A percentile compares a stretch with the other conserved stretches of the same genome.
These are phyloP conservation scores for Claviceps humidiphila DNA, from an alignment of 2,329 filamentous ascomycete species.

Conservation along the genomic window DNA sequence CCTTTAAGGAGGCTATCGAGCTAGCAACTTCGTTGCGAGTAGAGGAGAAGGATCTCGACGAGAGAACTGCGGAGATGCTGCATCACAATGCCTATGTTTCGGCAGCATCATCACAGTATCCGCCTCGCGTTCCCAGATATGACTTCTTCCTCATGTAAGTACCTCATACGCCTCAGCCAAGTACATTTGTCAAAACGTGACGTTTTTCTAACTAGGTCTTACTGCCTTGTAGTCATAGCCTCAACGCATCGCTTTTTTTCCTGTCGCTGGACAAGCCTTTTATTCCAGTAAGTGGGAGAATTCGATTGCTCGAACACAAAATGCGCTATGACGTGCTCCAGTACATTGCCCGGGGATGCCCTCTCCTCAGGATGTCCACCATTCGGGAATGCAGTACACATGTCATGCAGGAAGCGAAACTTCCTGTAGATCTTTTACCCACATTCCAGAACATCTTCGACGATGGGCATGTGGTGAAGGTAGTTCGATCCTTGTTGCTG, in stretches of 20 bases:
- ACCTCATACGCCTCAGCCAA: background rate
- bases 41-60: slow-evolving; percentile 40
- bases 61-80: slow-evolving; percentile 50
- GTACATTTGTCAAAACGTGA: no score
- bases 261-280: slow-evolving; percentile 51
- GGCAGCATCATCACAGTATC: slow-evolving; percentile 45
- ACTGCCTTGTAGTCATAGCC: slow-evolving; percentile 50
- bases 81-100: slow-evolving; percentile 43
- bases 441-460: slow-evolving; percentile 42
- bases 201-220: background rate
- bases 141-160: slow-evolving; percentile 59
- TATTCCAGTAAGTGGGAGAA: slow-evolving; percentile 47
- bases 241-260: slow-evolving; percentile 64
- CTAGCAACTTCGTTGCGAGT: slow-evolving; percentile 48
- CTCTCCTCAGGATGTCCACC: slow-evolving; percentile 30
- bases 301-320: slow-evolving; percentile 69
- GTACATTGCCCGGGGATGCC: slow-evolving; percentile 56
- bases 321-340: slow-evolving; percentile 59
- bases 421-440: slow-evolving; percentile 34
- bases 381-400: slow-evolving; percentile 47
- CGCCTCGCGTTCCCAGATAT: slow-evolving; percentile 53
- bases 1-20: slow-evolving; percentile 47
- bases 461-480: slow-evolving; percentile 72
- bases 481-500: slow-evolving; percentile 55
- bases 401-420: slow-evolving; percentile 22